Evolutionary conservation across 2,329 filamentous ascomycete species (phyloP).

Genomic region (Pseudogymnoascus sp.): DNA sequence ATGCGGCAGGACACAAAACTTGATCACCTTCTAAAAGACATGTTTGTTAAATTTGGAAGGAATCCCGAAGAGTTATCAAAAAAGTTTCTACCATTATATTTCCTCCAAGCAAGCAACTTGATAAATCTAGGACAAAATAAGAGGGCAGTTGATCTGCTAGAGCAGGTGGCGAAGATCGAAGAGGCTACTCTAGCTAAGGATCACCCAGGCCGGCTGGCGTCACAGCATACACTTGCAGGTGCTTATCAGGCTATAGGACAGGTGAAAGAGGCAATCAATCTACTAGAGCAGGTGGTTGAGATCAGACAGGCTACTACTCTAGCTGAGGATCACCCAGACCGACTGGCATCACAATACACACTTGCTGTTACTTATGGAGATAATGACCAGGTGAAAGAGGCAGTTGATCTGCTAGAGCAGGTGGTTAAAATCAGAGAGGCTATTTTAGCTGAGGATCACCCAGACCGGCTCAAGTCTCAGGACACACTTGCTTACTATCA

Average conservation of each 20-base stretch:
- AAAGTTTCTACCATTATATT: constrained; percentile 15
- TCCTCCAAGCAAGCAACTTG: constrained; percentile 14
- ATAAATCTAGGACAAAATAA: constrained; percentile 9
- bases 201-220: not conserved
- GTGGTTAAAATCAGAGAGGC: not conserved
- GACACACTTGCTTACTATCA: no score
- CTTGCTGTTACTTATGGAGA: not conserved
- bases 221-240: constrained; percentile 4
- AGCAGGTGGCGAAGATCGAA: not conserved
- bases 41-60: constrained; percentile 13
- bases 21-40: constrained; percentile 12
- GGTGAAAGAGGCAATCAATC: not conserved
- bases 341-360: no score
- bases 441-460: no score
- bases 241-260: constrained; percentile 9
- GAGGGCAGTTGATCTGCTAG: constrained; percentile 11
- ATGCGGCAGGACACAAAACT: constrained; percentile 16
- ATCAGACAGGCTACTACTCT: not conserved
- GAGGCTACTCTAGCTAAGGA: not conserved
- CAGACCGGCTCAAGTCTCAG: no score
- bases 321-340: no score
- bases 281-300: constrained; percentile 7
- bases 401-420: constrained; percentile 5
- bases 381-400: constrained; percentile 1
- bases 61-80: constrained; percentile 11